Base-by-base conservation (phyloP, 2,329 filamentous ascomycete species). In the Pseudonectria foliicola region DNA sequence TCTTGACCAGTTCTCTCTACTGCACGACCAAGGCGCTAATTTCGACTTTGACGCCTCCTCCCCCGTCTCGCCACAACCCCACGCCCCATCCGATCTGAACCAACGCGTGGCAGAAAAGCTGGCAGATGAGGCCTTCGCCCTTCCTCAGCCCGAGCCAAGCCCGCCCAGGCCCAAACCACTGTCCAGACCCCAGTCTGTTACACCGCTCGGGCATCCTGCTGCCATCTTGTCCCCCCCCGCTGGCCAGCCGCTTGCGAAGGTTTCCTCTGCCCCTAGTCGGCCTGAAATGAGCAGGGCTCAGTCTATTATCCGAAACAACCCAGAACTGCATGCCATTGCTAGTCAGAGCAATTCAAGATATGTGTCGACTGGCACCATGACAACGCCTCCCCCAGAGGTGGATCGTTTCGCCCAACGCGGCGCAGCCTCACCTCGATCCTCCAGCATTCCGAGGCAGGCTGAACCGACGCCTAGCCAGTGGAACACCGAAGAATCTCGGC, bases 1-100 rank as follows among this genome's bases (percentile, higher is more conserved):
- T 6, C 69, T 98, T 15, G 89, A 96, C 52, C 86, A 96, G 48
- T 98, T 98, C 54, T 82, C 90, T 3, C 68, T 98, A 13, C 66
- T 95, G 29, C 87, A 94, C 48, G 88, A 96, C 43, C 77, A 85
- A 42, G 84, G 85, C 3, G 65, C 77, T 41, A 89, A 86, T 40
- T 95, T 95, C 50, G 81, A 90, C 35, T 95, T 95, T 56, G 81
- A 85, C 39, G 57, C 69, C n/a, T 60, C 66, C 6, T 66, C 71
- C 15, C 61, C 64, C 26, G 59, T 67, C 10, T 61, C 63, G 27
- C 61, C 74, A 21, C 66, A 68, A n/a, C 55, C 73, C 23, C 69
- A 70, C 13, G 68, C 72, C 34, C 37, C 43, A 8, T 40, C 44
- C 6, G 43, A 52, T 6, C 59, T 86, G 12, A 77, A 72, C 23